These are phyloP conservation scores for Aegilops speltoides DNA, from an alignment of 176 grass and related monocot species.

Conservation along the genomic window DNA sequence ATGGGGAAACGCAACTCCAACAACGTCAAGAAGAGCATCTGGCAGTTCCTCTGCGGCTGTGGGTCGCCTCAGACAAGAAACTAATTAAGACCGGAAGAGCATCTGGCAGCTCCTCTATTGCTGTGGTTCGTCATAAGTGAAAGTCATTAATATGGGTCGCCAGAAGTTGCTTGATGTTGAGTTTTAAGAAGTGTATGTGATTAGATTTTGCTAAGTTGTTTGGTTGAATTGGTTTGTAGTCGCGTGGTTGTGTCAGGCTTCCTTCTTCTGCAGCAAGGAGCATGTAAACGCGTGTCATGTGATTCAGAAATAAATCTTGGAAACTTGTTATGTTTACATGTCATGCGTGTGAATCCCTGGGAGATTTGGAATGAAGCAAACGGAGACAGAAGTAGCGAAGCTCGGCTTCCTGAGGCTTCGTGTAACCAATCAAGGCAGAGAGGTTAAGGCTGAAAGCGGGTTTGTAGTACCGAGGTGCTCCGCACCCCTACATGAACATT, in stretches of 20 bases:
- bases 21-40: conserved; percentile 53
- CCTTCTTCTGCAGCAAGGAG: neutral
- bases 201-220: neutral
- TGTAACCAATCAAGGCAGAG: too few species aligned
- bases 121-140: neutral
- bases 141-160: neutral
- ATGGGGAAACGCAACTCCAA: conserved; percentile 23
- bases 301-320: neutral
- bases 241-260: neutral
- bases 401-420: too few species aligned
- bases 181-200: neutral
- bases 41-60: conserved; percentile 34
- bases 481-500: too few species aligned
- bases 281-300: neutral
- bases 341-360: neutral
- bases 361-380: neutral
- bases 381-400: neutral
- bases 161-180: neutral
- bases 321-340: neutral
- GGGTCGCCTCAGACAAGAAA: conserved; percentile 6
- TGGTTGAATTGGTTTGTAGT: neutral
- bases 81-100: conserved; percentile 17
- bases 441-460: too few species aligned
- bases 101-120: conserved; percentile 33
- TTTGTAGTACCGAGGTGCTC: too few species aligned